Base-by-base conservation (phyloP, 768 basidiomycete genomes). In the Podaxis sp. region DNA sequence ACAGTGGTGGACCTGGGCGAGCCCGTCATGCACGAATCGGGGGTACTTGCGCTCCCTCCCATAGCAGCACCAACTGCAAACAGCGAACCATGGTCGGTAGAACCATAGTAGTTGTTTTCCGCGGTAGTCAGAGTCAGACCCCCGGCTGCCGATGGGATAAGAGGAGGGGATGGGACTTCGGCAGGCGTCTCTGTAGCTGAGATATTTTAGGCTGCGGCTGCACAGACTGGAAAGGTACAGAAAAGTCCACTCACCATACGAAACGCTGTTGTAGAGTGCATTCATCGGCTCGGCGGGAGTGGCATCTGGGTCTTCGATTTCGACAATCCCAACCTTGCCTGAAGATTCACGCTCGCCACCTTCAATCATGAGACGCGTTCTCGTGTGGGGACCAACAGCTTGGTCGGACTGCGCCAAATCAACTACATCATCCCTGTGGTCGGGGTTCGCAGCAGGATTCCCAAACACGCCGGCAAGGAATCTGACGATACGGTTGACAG, bases 381-480 rank as follows among this genome's bases (percentile, higher is more conserved):
- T 74, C 58, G 79, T 77, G 50, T 83, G 79, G 3, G 81, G 80
- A 6, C 86, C 76, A 2, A 85, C 82, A 30, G 80, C 76, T 37
- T 75, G 8, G 76, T 4, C 77, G 68, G 11, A 55, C 3, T 6
- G 28, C 36, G 75, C 64, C 17, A 74, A 55, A 37, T 66, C 62
- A 10, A 72, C 70, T 1, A 69, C 68, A 4, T 63, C 75, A 40
- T 77, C 75, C 57, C 76, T 75, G 33, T 65, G 69, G 37, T 73
- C 70, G 38, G 64, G 22, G n/a, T 24, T 24, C 12, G 20, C 64
- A n/a, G 78, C 77, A 60, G 81, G 83, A 49, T 73, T 74, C 13
- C 89, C 90, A 76, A 99, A 99, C 2, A 98, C 90, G 11, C 93
- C 89, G 12, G 96, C 96, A 60, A 99, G 77, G 75, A 99, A 99